Evolutionary conservation across 805 yeast genomes (phyloP).

Genomic region (Saccharomycopsis capsularis): DNA sequence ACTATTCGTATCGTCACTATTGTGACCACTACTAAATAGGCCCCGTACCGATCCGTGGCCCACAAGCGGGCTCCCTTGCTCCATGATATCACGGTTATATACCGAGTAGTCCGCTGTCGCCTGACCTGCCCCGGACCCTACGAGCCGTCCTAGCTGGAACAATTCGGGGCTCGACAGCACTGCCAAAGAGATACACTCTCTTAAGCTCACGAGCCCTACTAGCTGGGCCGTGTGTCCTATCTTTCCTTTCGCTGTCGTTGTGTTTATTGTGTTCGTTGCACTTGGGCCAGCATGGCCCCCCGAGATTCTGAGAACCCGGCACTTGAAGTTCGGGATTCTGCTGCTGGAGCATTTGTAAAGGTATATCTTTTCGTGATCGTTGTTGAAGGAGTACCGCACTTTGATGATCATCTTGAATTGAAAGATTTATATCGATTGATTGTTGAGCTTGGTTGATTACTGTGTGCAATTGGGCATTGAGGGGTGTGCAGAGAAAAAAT

Average conservation of each 20-base stretch:
- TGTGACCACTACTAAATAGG: slow-evolving; percentile 1
- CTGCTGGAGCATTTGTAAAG: slow-evolving; percentile 5
- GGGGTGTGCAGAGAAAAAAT: too few species aligned
- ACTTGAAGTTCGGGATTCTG: slow-evolving; percentile 3
- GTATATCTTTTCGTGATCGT: slow-evolving; percentile 10
- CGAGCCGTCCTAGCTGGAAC: slow-evolving; percentile 12
- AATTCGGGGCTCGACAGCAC: slow-evolving; percentile 17
- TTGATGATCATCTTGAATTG: slow-evolving; percentile 19
- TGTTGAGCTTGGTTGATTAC: too few species aligned
- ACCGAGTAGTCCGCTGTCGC: slow-evolving; percentile 18
- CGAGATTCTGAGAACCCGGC: slow-evolving; percentile 3
- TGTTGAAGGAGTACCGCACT: slow-evolving; percentile 11
- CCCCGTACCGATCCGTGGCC: slow-evolving; percentile 18
- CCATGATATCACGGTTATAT: slow-evolving; percentile 17
- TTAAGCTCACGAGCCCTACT: slow-evolving; percentile 12
- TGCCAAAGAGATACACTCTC: slow-evolving; percentile 12
- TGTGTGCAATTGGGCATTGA: too few species aligned
- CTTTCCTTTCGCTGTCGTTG: too few species aligned
- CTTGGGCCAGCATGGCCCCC: background rate
- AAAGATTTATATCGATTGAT: too few species aligned
- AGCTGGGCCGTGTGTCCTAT: background rate
- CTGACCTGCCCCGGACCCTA: too few species aligned
- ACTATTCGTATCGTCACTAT: background rate
- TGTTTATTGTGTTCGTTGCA: too few species aligned
- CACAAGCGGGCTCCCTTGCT: slow-evolving; percentile 13